Percentiles rank a stretch among this genome's conserved stretches.
phyloP scores from a whole-genome alignment of 2,329 filamentous ascomycete species.

The Graphiopsis chlorocephala region DNA sequence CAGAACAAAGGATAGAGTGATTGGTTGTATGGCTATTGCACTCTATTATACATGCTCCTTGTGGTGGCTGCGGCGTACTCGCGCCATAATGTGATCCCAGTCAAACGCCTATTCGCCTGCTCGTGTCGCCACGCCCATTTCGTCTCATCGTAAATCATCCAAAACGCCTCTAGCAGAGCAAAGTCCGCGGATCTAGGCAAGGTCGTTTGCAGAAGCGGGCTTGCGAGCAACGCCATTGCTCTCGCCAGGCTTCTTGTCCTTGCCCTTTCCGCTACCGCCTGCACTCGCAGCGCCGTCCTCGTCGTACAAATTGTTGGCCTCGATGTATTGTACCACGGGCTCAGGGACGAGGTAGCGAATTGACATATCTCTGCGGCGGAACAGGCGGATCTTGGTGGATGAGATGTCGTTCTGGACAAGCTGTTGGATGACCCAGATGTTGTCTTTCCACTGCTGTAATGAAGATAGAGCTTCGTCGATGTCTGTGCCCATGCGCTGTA shows the following conservation, averaged over 20 bases:
- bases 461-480: conserved; percentile 83
- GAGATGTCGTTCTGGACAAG: conserved; percentile 84
- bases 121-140: conserved; percentile 1
- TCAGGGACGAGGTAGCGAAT: conserved; percentile 74
- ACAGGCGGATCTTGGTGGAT: conserved; percentile 77
- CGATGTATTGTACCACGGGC: conserved; percentile 61
- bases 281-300: conserved; percentile 34
- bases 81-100: not conserved
- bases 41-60: conserved; percentile 7
- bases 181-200: not conserved
- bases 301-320: conserved; percentile 37
- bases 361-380: conserved; percentile 75
- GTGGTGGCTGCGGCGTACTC: not conserved
- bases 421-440: conserved; percentile 84
- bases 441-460: conserved; percentile 77
- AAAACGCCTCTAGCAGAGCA: not conserved
- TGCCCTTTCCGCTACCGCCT: conserved; percentile 28
- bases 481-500: conserved; percentile 82
- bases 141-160: conserved; percentile 17
- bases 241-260: conserved; percentile 32
- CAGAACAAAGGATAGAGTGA: not conserved
- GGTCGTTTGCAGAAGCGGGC: conserved; percentile 11
- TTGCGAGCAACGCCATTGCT: conserved; percentile 20
- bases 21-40: not conserved
- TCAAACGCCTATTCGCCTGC: conserved; percentile 6